These are phyloP conservation scores for Pseudogymnoascus sp. DNA, from an alignment of 2,329 filamentous ascomycete species.

Conservation along the genomic window DNA sequence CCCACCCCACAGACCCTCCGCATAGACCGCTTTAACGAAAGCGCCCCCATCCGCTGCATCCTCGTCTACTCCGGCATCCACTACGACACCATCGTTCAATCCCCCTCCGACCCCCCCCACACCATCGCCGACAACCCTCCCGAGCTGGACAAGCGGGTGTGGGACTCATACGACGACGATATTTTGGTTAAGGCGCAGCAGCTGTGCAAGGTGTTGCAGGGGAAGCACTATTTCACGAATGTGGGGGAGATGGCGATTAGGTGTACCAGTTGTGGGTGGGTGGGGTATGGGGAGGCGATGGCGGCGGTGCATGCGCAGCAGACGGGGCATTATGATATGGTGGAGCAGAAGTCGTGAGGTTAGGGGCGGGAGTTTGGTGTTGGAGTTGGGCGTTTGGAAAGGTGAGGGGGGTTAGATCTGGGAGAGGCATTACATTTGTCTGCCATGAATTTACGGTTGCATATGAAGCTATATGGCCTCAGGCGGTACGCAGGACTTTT, in stretches of 20 bases:
- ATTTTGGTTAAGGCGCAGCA: constrained; percentile 61
- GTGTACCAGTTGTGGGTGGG: constrained; percentile 66
- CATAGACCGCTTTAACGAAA: constrained; percentile 73
- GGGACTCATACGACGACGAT: constrained; percentile 48
- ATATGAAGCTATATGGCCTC: neutral
- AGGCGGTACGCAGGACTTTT: neutral
- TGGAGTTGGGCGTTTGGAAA: neutral
- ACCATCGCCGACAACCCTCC: constrained; percentile 52
- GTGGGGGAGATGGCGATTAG: constrained; percentile 70
- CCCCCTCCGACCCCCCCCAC: constrained; percentile 50
- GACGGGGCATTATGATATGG: constrained; percentile 54
- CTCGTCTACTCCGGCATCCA: constrained; percentile 89
- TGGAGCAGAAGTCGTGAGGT: constrained; percentile 27
- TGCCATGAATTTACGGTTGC: neutral
- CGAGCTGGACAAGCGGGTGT: constrained; percentile 63
- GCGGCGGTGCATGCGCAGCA: constrained; percentile 53
- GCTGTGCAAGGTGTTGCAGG: constrained; percentile 58
- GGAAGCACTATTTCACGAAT: constrained; percentile 80
- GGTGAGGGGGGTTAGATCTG: neutral
- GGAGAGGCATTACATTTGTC: neutral
- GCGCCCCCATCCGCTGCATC: constrained; percentile 56
- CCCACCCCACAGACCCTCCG: constrained; percentile 43
- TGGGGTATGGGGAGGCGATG: constrained; percentile 57
- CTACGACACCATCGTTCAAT: constrained; percentile 82
- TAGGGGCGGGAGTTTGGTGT: neutral